Evolutionary conservation across 169 alveolate species (phyloP).

Genomic region (Prorocentrum cordatum): DNA sequence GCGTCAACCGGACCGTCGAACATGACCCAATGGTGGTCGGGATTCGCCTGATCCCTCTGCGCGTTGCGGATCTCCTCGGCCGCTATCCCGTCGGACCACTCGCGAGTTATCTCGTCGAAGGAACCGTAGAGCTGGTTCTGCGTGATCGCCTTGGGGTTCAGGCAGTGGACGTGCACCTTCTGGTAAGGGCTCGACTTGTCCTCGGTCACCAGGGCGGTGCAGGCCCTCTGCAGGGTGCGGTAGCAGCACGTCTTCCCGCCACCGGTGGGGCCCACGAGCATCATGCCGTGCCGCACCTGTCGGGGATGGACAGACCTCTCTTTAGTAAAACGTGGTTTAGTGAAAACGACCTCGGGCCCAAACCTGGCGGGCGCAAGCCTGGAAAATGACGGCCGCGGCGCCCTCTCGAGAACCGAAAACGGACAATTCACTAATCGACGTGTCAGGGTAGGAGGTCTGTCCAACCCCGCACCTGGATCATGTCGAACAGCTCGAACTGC

Average conservation of each 20-base stretch:
- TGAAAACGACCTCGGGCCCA: too few relatives aligned
- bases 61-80: conserved; percentile 78
- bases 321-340: too few relatives aligned
- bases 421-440: too few relatives aligned
- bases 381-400: too few relatives aligned
- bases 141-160: conserved; percentile 85
- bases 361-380: too few relatives aligned
- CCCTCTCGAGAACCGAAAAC: too few relatives aligned
- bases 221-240: conserved; percentile 77
- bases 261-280: conserved; percentile 95
- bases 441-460: too few relatives aligned
- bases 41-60: conserved; percentile 79
- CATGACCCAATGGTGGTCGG: conserved; percentile 77
- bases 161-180: conserved; percentile 75
- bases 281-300: conserved; percentile 89
- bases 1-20: conserved; percentile 94
- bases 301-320: too few relatives aligned
- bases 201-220: conserved; percentile 74
- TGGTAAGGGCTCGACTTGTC: conserved; percentile 56
- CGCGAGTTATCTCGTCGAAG: conserved; percentile 83
- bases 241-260: conserved; percentile 90
- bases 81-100: conserved; percentile 86
- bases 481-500: conserved; percentile 87
- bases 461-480: conserved; percentile 77
- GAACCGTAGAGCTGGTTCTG: conserved; percentile 84